Conservation (phyloP, 31 red algal genomes). For the Endocladia muricata region DNA sequence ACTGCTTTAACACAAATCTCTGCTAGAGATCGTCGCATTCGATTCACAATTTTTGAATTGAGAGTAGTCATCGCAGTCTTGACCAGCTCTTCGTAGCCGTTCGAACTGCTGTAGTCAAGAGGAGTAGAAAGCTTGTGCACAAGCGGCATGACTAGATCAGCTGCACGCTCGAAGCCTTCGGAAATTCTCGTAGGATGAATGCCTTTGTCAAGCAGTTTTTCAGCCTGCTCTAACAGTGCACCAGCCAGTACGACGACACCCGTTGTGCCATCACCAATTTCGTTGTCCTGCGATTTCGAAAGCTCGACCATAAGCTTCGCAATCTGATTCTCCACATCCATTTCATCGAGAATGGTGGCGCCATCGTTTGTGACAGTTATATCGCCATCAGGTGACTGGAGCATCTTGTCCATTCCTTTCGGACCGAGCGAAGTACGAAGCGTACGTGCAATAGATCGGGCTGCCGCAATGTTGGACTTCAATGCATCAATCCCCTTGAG, state of each 20-base stretch:
- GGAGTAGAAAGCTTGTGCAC: slow-evolving; percentile 72
- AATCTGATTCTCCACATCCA: slow-evolving; percentile 96
- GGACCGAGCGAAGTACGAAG: slow-evolving; percentile 93
- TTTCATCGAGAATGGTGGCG: slow-evolving; percentile 95
- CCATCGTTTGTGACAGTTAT: slow-evolving; percentile 99
- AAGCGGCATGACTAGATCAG: slow-evolving; percentile 75
- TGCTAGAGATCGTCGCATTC: slow-evolving; percentile 80
- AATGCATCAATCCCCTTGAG: slow-evolving; percentile 92
- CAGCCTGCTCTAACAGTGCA: slow-evolving; percentile 91
- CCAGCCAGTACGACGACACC: slow-evolving; percentile 98
- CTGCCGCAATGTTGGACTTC: slow-evolving; percentile 94
- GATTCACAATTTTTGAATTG: slow-evolving; percentile 97
- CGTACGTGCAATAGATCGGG: slow-evolving; percentile 80
- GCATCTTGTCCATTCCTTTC: slow-evolving; percentile 99
- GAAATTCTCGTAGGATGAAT: slow-evolving; percentile 94
- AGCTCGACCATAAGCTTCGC: slow-evolving; percentile 97
- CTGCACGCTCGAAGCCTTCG: slow-evolving; percentile 96
- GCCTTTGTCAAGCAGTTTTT: slow-evolving; percentile 88
- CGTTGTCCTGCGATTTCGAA: slow-evolving; percentile 97
- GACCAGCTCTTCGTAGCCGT: slow-evolving; percentile 79
- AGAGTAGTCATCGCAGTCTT: slow-evolving; percentile 94
- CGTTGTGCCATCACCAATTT: slow-evolving; percentile 99
- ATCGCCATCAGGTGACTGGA: slow-evolving; percentile 96
- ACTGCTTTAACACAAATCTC: slow-evolving; percentile 96
- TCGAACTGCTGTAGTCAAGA: slow-evolving; percentile 64